Evolutionary conservation across 108 stramenopile genomes (phyloP), one percentile per base, ranked within the genome.

Genomic region (Aurantiochytrium sp.): DNA sequence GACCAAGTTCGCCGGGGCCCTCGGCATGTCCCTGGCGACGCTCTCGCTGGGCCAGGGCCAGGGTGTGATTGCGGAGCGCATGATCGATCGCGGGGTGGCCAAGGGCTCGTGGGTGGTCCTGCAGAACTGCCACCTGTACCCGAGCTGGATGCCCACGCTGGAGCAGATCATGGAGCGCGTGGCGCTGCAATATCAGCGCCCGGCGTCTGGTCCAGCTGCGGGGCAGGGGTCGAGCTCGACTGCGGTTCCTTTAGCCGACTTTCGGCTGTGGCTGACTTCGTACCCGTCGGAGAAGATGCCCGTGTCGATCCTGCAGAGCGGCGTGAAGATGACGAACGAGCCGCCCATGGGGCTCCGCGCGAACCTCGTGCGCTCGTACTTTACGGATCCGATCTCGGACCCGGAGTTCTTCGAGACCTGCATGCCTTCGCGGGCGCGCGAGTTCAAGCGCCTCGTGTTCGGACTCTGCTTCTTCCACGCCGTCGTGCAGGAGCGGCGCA

Each of bases 381-480:
- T 52, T 48, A 81, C 42, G 15, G 42, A 41, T 81, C 91, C 86
- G 31, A 54, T 93, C 45, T 21, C 45, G 0, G 88, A 42, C 10
- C 22, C 24, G 36, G 92, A 88, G 52, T 93, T 89, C 55, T 87
- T 90, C 37, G 89, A 93, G 31, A 52, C 89, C 87, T 68, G 41
- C 53, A 2, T 85, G 88, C 41, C 34, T 42, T 45, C 17, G 41
- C 50, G 42, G 36, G 39, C 36, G 12, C 90, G 91, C 50, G 54
- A 37, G 24, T 93, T 94, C 93, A 92, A 93, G 87, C 92, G 91
- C 89, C 89, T 94, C 37, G 87, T 94, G 19, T 94, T 93, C 37
- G 93, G 93, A n/a, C 90, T 94, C 4, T 92, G 92, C 45, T 94
- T 94, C 86, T 94, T 94, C 73, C 94, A 94, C 73, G 94, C 94